Base-by-base conservation (phyloP, 2,329 filamentous ascomycete genomes). In the Penicillium nordicum region DNA sequence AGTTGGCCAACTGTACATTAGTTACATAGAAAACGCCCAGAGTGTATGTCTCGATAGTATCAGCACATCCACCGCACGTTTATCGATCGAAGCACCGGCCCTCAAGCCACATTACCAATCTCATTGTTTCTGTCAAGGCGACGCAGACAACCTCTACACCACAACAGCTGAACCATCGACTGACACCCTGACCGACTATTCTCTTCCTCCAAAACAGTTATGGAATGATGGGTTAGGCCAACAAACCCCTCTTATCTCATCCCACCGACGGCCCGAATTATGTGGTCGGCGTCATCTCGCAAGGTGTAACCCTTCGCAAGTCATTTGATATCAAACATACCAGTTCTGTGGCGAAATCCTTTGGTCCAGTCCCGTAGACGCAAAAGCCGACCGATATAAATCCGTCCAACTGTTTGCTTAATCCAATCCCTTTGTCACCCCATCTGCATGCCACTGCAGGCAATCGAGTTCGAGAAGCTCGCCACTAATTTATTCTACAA, bases 61-160 rank as follows among this genome's bases (percentile, higher is more conserved):
- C 9, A 90, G 91, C 14, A 85, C 85, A 44, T 82, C 82, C 21
- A 84, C 91, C 58, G 90, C 91, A 34, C 85, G 87, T 68, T 84
- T 84, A 23, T 77, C 96, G 9, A 80, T 83, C 21, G 79, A 82
- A 34, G 76, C 84, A 3, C 77, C 2, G 70, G 82, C 23, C 29
- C 11, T 30, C 11, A 30, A 30, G 11, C 29, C 10, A 32, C 30
- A 42, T 18, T 55, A 55, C 34, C 45, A 41, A 89, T 65, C 81
- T 95, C 29, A 83, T 96, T 59, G 75, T 95, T 29, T 82, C 87
- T 5, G 89, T 87, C 10, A 95, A 94, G 72, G 83, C 89, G 0
- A 75, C 5, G 5, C 76, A 82, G 25, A 88, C 88, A 0, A 69
- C 89, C 8, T 46, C 50, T 2, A 85, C 88, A 34, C 73, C 94